These are phyloP conservation scores for Moricandia arvensis DNA, from an alignment of 345 rosid species.

Conservation along the genomic window DNA sequence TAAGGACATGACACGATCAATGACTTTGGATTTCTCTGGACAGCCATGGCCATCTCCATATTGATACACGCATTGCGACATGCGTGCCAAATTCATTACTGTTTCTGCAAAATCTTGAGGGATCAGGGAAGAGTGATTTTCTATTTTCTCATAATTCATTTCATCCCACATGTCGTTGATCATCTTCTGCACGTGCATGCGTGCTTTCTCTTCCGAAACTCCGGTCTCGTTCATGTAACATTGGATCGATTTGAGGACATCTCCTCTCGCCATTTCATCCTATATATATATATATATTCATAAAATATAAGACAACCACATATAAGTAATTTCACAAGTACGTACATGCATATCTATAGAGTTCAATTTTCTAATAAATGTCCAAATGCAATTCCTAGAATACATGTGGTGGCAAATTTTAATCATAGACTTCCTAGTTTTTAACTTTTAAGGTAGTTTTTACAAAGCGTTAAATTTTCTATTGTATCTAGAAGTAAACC, in stretches of 20 bases:
- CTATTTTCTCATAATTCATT: slow-evolving; percentile 30
- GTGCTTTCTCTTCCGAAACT: slow-evolving; percentile 34
- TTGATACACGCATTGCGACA: slow-evolving; percentile 37
- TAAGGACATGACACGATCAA: slow-evolving; percentile 22
- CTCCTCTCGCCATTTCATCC: slow-evolving; percentile 39
- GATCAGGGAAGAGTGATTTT: background rate
- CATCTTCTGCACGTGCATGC: slow-evolving; percentile 21
- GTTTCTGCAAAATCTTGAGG: slow-evolving; percentile 12
- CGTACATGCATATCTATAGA: background rate
- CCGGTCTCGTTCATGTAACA: slow-evolving; percentile 43
- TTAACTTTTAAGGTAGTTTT: background rate
- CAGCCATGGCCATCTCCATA: slow-evolving; percentile 43
- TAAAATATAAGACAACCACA: background rate
- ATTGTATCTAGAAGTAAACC: background rate
- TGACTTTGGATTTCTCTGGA: slow-evolving; percentile 20
- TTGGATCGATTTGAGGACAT: slow-evolving; percentile 15
- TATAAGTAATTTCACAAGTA: background rate
- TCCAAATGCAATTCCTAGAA: background rate
- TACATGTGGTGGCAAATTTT: background rate
- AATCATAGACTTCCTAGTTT: background rate
- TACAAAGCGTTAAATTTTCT: background rate
- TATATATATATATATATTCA: background rate
- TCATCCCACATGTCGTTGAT: slow-evolving; percentile 42
- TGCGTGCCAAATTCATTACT: slow-evolving; percentile 35
- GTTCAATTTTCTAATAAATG: background rate